Evolutionary conservation across 2,329 filamentous ascomycete species (phyloP), one percentile per base, ranked within the genome.

Genomic region (Dothistroma septosporum): DNA sequence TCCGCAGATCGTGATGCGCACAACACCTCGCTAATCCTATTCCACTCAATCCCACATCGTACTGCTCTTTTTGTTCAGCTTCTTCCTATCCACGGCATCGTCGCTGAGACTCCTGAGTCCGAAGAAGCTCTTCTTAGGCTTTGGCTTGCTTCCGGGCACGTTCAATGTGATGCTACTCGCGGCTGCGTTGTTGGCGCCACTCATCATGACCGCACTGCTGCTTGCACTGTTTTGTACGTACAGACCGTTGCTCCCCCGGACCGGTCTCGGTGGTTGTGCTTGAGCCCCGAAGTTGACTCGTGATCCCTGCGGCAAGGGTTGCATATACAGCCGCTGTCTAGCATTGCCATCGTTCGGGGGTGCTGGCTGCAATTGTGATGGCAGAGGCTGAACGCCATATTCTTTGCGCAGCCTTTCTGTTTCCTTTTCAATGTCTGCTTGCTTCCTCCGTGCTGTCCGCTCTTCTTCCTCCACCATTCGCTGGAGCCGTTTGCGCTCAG

Each of bases 341-440:
- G 53, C 44, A 57, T 50, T 66, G 46, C 28, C 60, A 28, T 54
- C 65, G 47, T 61, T 63, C 41, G 58, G 41, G 41, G 6, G 41
- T 14, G n/a, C 41, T n/a, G 41, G 50, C 53, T 61, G 61, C 28
- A 53, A 32, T 50, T 49, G 35, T 7, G 59, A 57, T 8, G 46
- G 52, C 14, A 57, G 50, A 9, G 64, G 58, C 55, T 81, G 75
- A 50, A 85, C 79, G 53, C 89, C 89, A 68, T 90, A 92, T 67
- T 87, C 75, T 66, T 80, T 84, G 22, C 85, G 80, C 8, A 97
- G 77, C 0, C 91, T 83, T 66, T 87, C 87, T 0, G 91, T 96
- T 75, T 97, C 92, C 48, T 85, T 85, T 37, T 96, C 78, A 14
- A 82, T 69, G 57, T 83, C 83, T 0, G 78, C 79, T 63, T 85